Conservation (phyloP, 2,329 filamentous ascomycete genomes). For the Pestalotiopsis sp. region DNA sequence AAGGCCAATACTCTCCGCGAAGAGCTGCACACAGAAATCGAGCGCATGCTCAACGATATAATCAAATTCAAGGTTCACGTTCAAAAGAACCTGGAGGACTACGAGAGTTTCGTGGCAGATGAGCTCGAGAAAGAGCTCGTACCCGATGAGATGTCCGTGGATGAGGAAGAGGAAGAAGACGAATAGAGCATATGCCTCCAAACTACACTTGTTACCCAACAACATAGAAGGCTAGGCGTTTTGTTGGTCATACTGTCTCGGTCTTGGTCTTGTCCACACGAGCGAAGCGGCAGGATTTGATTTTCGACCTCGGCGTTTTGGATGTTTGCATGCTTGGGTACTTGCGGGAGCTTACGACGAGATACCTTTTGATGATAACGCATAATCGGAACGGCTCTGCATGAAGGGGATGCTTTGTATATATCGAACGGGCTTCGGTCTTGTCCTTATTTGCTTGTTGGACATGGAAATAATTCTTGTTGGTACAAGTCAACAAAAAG, state of each 20-base stretch:
- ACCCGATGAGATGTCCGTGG: constrained; percentile 53
- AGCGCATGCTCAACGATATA: constrained; percentile 93
- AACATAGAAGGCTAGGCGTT: neutral
- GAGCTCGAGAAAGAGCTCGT: constrained; percentile 87
- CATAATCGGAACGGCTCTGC: neutral
- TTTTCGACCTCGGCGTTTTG: neutral
- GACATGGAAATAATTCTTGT: neutral
- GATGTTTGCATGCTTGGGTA: neutral
- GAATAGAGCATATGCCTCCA: neutral
- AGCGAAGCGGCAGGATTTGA: neutral
- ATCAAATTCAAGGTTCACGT: constrained; percentile 99
- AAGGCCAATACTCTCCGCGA: constrained; percentile 84
- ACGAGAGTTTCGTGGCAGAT: constrained; percentile 89
- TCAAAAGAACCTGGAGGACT: constrained; percentile 89
- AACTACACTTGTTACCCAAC: neutral
- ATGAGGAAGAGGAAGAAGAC: constrained; percentile 10
- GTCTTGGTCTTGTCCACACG: neutral
- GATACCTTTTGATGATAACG: constrained; percentile 9
- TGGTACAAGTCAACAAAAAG: neutral
- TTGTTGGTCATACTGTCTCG: neutral
- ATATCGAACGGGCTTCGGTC: neutral
- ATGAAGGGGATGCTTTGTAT: neutral
- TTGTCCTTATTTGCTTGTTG: neutral
- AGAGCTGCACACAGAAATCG: constrained; percentile 95
- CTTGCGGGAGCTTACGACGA: constrained; percentile 1